Percentiles rank a stretch among this genome's conserved stretches.
Conservation (phyloP, 257 asterid species). For the Voacanga thouarsii region DNA sequence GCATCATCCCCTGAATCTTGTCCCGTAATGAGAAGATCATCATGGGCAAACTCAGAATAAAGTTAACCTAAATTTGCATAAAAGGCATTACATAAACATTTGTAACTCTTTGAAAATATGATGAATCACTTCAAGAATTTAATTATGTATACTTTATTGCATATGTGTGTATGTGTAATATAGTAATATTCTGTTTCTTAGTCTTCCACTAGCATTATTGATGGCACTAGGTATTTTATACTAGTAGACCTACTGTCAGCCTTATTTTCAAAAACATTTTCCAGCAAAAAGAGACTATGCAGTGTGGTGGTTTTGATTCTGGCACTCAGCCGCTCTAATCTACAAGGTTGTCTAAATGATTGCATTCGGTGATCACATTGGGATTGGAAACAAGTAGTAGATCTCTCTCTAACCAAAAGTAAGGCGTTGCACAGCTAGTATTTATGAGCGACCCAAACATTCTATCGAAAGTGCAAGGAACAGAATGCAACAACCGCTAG, state of each 20-base stretch:
- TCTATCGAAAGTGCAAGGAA: background rate
- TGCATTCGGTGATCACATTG: conserved; percentile 16
- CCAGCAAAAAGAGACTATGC: background rate
- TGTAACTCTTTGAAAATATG: background rate
- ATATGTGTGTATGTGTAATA: background rate
- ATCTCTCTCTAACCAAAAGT: conserved; percentile 7
- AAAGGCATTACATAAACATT: too few relatives aligned
- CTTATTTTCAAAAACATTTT: conserved; percentile 4
- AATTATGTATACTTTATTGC: background rate
- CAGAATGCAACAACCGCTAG: background rate
- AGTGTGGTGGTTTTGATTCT: background rate
- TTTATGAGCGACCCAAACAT: background rate
- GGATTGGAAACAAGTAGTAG: conserved; percentile 11
- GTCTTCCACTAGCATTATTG: background rate
- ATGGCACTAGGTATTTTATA: background rate
- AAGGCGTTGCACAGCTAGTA: conserved; percentile 5
- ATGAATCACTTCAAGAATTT: background rate
- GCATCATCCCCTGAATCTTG: background rate
- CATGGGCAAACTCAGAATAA: conserved; percentile 1
- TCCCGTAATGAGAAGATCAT: conserved; percentile 17
- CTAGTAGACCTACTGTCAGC: conserved; percentile 13
- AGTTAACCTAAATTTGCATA: background rate
- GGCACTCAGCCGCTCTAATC: conserved; percentile 19
- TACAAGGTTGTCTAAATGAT: conserved; percentile 2
- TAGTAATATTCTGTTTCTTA: background rate